Evolutionary conservation across 108 stramenopile species (phyloP), one percentile per base, ranked within the genome.

Genomic region (Mediolabrus comicus): DNA sequence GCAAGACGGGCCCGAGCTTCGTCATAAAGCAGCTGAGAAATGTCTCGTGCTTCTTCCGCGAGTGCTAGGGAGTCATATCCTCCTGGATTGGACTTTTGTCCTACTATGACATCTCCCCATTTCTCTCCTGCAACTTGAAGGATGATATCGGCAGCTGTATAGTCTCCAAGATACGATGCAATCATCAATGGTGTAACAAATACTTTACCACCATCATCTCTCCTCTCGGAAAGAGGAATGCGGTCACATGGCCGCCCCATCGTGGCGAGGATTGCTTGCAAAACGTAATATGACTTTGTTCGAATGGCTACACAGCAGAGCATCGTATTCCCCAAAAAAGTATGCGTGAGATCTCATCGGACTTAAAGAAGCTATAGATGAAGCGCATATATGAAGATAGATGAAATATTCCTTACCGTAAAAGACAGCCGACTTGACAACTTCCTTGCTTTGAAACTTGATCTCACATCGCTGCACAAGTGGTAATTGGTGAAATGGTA

Each of bases 131-230:
- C 3, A 8, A 9, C 3, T 34, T n/a, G 29, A 22, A 67, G 53
- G 6, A 67, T 32, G 17, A 67, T 34, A 30, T 67, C 35, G n/a
- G 32, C 65, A 0, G 65, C 65, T 38, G 22, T 35, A 17, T 55
- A 33, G 10, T 67, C 65, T 10, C 65, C 65, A 8, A 67, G 53
- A 27, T 67, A 67, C 4, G 53, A 67, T 16, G 65, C 65, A 55
- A 67, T 32, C 31, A 36, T 33, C 3, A 67, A 53, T 4, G 64
- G 64, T 8, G 64, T 65, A 12, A 65, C 64, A 43, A 65, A 65
- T 13, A 65, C 46, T 19, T 53, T 9, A 2, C 2, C 9, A 38
- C 2, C 36, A 2, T 38, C 36, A 7, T 17, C 53, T 65, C 49
- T n/a, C 30, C 12, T 53, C 52, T 30, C 16, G 3, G 43, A 49